Percentiles rank a stretch among this genome's conserved stretches.
phyloP scores from a whole-genome alignment of 768 basidiomycete genomes.

The Leccinum obscurum region DNA sequence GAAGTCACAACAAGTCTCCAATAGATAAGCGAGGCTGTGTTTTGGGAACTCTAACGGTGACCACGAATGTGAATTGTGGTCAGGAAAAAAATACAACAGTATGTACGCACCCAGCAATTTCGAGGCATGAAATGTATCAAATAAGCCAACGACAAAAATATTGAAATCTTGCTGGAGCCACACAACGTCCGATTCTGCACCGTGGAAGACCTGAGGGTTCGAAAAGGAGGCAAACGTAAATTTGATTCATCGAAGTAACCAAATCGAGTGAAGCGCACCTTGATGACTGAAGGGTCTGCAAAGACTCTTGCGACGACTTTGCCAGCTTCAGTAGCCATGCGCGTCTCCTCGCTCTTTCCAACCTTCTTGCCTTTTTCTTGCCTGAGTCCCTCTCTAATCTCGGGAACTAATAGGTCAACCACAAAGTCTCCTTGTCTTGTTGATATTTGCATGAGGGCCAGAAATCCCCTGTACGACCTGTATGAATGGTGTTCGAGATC shows the following conservation, averaged over 20 bases:
- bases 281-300: conserved; percentile 80
- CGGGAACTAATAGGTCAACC: conserved; percentile 68
- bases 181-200: conserved; percentile 89
- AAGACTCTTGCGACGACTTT: conserved; percentile 58
- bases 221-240: not conserved
- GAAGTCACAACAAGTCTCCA: conserved; percentile 89
- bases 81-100: not conserved
- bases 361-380: conserved; percentile 49
- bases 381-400: conserved; percentile 69
- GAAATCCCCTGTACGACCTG: conserved; percentile 80
- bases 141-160: conserved; percentile 91
- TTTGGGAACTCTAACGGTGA: conserved; percentile 65
- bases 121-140: conserved; percentile 96
- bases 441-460: conserved; percentile 92
- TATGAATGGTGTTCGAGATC: conserved; percentile 95
- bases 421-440: conserved; percentile 85
- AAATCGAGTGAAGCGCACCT: conserved; percentile 47
- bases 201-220: conserved; percentile 77
- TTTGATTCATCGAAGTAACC: not conserved
- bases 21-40: conserved; percentile 80
- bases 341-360: conserved; percentile 13
- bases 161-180: conserved; percentile 98
- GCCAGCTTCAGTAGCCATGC: conserved; percentile 26
- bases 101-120: conserved; percentile 63
- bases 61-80: not conserved